Conservation (phyloP, 75 land plant species). For the Cunninghamia lanceolata region DNA sequence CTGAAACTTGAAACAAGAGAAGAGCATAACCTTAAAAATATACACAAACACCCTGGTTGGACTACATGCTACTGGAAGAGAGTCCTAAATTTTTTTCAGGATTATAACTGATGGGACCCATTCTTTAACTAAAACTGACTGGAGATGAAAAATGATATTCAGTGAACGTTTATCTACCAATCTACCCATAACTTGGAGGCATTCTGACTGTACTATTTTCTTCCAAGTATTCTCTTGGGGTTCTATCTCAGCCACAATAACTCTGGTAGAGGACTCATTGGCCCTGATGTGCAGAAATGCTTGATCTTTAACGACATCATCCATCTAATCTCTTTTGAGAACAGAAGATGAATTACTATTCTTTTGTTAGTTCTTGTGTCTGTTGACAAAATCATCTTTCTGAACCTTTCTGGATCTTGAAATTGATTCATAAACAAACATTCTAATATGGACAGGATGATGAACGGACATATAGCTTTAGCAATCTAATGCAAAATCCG, state of each 20-base stretch:
- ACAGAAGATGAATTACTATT: background rate
- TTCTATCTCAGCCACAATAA: background rate
- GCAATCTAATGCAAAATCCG: background rate
- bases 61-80: background rate
- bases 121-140: background rate
- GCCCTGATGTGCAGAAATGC: background rate
- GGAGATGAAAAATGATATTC: background rate
- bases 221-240: background rate
- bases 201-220: background rate
- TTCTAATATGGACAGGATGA: background rate
- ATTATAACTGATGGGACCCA: background rate
- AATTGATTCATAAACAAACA: background rate
- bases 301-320: background rate
- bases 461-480: background rate
- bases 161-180: background rate
- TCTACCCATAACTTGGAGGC: background rate
- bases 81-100: no score
- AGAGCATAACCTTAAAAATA: background rate
- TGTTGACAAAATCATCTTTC: background rate
- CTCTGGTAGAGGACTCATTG: background rate
- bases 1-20: background rate
- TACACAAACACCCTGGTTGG: background rate
- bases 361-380: background rate
- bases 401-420: background rate
- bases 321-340: background rate